Evolutionary conservation across 164 flowering plant species (phyloP).

Genomic region (Annona cherimola): DNA sequence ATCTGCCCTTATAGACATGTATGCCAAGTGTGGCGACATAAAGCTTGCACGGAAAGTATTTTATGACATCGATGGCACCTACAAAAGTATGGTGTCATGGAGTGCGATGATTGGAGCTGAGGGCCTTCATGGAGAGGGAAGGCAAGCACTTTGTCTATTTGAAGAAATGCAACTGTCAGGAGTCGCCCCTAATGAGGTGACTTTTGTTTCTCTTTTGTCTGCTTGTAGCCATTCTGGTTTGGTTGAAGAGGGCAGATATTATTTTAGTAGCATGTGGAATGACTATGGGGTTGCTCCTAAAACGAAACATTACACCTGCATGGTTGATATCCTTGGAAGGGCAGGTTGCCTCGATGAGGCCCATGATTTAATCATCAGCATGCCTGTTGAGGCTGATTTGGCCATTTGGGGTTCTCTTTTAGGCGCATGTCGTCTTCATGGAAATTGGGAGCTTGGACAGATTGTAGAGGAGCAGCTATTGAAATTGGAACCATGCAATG

Average conservation of each 20-base stretch:
- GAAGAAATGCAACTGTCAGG: slow-evolving; percentile 15
- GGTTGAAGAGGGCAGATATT: slow-evolving; percentile 22
- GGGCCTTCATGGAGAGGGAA: slow-evolving; percentile 29
- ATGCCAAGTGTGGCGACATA: slow-evolving; percentile 63
- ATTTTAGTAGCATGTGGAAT: slow-evolving; percentile 18
- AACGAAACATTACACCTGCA: slow-evolving; percentile 21
- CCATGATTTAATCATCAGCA: slow-evolving; percentile 14
- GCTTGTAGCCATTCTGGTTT: slow-evolving; percentile 32
- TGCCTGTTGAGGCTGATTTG: slow-evolving; percentile 21
- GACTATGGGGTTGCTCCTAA: slow-evolving; percentile 22
- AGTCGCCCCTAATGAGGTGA: slow-evolving; percentile 21
- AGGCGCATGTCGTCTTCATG: slow-evolving; percentile 26
- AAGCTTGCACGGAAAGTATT: slow-evolving; percentile 19
- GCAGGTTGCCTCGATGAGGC: slow-evolving; percentile 25
- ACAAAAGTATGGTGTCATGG: slow-evolving; percentile 24
- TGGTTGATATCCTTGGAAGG: slow-evolving; percentile 29
- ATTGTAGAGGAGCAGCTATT: slow-evolving; percentile 19
- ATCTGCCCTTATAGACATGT: slow-evolving; percentile 74
- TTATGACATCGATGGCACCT: neutral
- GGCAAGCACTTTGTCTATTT: slow-evolving; percentile 17
- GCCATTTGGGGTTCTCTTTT: slow-evolving; percentile 26
- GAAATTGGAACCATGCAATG: slow-evolving; percentile 12
- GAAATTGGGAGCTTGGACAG: slow-evolving; percentile 21
- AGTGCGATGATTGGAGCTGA: slow-evolving; percentile 31
- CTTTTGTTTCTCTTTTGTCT: slow-evolving; percentile 23